Percentiles rank a stretch among this genome's conserved stretches.
Conservation (phyloP, 345 rosid species). For the Clarkia xantiana region DNA sequence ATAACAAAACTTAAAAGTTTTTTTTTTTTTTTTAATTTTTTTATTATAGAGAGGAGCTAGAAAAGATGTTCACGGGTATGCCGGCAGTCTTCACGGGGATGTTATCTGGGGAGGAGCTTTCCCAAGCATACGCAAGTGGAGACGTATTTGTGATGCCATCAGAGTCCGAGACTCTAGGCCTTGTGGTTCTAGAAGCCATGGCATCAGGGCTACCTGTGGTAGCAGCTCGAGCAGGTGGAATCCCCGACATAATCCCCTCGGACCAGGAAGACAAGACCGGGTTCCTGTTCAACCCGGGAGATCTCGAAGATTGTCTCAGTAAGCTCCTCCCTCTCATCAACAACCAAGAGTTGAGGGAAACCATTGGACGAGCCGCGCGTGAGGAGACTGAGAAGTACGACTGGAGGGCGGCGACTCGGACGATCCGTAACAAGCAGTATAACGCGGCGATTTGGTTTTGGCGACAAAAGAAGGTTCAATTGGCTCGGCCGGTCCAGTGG, state of each 20-base stretch:
- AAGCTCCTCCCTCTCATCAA: conserved; percentile 44
- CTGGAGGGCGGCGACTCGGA: conserved; percentile 88
- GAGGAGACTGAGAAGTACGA: conserved; percentile 80
- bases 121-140: conserved; percentile 95
- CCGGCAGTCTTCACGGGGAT: conserved; percentile 89
- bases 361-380: conserved; percentile 75
- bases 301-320: conserved; percentile 67
- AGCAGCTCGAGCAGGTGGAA: conserved; percentile 87
- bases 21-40: conserved; percentile 7
- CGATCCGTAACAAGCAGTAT: conserved; percentile 82
- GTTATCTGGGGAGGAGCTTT: conserved; percentile 84
- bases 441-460: conserved; percentile 97
- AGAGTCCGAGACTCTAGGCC: conserved; percentile 93
- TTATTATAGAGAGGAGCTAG: conserved; percentile 63
- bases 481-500: conserved; percentile 71
- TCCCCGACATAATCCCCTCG: conserved; percentile 83
- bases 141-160: conserved; percentile 96
- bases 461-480: conserved; percentile 64
- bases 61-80: conserved; percentile 67
- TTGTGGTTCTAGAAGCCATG: conserved; percentile 94
- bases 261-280: conserved; percentile 89
- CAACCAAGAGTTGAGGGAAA: conserved; percentile 44
- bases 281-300: conserved; percentile 61
- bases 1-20: too few relatives aligned
- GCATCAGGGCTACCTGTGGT: conserved; percentile 89